Evolutionary conservation across 768 basidiomycete species (phyloP).

Genomic region (Tricholoma hemisulphureum): DNA sequence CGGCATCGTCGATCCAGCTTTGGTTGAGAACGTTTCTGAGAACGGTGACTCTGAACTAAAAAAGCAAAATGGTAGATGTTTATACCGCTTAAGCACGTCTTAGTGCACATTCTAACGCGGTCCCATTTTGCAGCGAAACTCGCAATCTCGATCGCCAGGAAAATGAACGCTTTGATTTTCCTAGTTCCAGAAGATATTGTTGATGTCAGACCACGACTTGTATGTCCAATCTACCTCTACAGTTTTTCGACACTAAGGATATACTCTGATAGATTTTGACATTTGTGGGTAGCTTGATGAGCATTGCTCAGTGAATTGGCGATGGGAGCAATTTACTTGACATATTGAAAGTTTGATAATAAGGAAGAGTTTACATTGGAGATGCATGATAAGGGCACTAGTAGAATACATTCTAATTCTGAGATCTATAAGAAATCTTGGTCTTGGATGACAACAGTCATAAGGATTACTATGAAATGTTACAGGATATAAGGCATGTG

Average conservation of each 20-base stretch:
- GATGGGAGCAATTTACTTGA: neutral
- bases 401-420: neutral
- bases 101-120: slow-evolving; percentile 4
- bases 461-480: no score
- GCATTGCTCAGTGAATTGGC: slow-evolving; percentile 43
- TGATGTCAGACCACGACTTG: slow-evolving; percentile 86
- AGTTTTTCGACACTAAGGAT: neutral
- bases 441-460: no score
- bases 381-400: neutral
- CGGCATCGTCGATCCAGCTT: slow-evolving; percentile 88
- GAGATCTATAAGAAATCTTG: no score
- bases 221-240: slow-evolving; percentile 37
- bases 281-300: slow-evolving; percentile 93
- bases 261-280: slow-evolving; percentile 70
- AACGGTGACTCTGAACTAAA: slow-evolving; percentile 80
- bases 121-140: slow-evolving; percentile 68
- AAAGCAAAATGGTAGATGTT: slow-evolving; percentile 79
- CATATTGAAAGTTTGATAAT: neutral
- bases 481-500: no score
- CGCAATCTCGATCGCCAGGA: slow-evolving; percentile 97
- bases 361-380: neutral
- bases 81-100: neutral
- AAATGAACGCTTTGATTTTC: slow-evolving; percentile 95
- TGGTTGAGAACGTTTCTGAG: slow-evolving; percentile 65
- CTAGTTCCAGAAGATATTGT: slow-evolving; percentile 97